Percentiles rank a stretch among this genome's conserved stretches.
These are phyloP conservation scores for Dionaea muscipula DNA, from an alignment of 179 eudicot genomes.

Conservation along the genomic window DNA sequence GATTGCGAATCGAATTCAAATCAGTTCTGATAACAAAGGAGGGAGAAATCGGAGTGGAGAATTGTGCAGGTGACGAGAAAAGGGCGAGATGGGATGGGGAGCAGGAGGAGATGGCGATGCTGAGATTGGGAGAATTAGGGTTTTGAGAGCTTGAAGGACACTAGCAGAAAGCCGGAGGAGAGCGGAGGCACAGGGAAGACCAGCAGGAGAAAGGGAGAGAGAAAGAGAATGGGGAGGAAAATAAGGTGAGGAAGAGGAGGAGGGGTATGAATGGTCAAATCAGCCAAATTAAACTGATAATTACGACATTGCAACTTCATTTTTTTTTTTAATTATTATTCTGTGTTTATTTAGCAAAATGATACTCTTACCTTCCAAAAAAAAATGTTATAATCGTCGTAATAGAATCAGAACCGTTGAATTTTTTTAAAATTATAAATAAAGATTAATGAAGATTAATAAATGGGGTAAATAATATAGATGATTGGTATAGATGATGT, in stretches of 20 bases:
- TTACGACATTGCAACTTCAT: too few species aligned
- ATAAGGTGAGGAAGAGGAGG: conserved; percentile 11
- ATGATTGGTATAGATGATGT: too few species aligned
- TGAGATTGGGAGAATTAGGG: conserved; percentile 11
- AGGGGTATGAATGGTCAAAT: conserved; percentile 29
- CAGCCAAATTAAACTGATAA: conserved; percentile 18
- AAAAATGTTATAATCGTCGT: too few species aligned
- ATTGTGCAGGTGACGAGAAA: not conserved
- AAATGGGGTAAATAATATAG: too few species aligned
- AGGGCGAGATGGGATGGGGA: not conserved
- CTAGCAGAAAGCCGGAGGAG: not conserved
- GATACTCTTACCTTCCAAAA: too few species aligned
- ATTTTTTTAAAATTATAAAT: too few species aligned
- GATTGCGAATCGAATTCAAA: conserved; percentile 2
- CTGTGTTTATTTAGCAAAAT: too few species aligned
- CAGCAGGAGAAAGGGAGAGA: conserved; percentile 1
- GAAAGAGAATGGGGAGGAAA: conserved; percentile 1
- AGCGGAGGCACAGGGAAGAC: not conserved
- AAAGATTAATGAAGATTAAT: too few species aligned
- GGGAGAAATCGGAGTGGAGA: not conserved
- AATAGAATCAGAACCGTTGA: too few species aligned
- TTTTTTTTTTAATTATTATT: too few species aligned
- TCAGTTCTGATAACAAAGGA: not conserved
- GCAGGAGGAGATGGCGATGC: conserved; percentile 7
- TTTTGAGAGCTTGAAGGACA: conserved; percentile 11